phyloP scores from a whole-genome alignment of 108 stramenopile species.

The Cylindrotheca closterium region DNA sequence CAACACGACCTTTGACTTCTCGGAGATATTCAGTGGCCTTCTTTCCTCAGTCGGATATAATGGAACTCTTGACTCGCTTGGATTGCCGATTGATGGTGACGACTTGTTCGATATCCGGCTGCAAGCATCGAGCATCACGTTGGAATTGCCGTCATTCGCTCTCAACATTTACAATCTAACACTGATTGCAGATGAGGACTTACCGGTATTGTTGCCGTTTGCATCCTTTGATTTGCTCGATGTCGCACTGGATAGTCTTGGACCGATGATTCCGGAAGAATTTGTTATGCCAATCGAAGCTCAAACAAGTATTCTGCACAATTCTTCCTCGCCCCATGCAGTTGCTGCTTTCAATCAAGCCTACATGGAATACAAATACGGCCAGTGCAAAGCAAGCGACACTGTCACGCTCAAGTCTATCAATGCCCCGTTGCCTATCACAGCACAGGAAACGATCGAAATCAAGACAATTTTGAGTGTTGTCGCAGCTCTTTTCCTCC shows the following conservation, averaged over 20 bases:
- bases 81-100: too few relatives aligned
- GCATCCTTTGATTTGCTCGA: not conserved
- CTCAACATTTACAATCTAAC: not conserved
- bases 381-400: slow-evolving; percentile 10
- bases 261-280: not conserved
- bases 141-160: not conserved
- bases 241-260: not conserved
- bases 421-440: slow-evolving; percentile 47
- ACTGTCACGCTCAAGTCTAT: slow-evolving; percentile 8
- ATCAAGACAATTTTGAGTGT: slow-evolving; percentile 34
- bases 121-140: not conserved
- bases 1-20: too few relatives aligned
- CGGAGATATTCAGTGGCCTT: too few relatives aligned
- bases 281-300: slow-evolving; percentile 2
- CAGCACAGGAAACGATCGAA: slow-evolving; percentile 26
- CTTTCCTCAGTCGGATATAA: too few relatives aligned
- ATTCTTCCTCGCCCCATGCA: slow-evolving; percentile 36
- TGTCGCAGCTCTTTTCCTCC: slow-evolving; percentile 41
- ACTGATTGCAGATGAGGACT: not conserved
- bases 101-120: too few relatives aligned
- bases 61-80: too few relatives aligned
- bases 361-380: slow-evolving; percentile 19
- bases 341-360: slow-evolving; percentile 26
- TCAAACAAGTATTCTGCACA: slow-evolving; percentile 34
- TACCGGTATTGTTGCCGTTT: not conserved